Evolutionary conservation across 306 rosid genomes (phyloP).

Genomic region (Begonia peltatifolia): DNA sequence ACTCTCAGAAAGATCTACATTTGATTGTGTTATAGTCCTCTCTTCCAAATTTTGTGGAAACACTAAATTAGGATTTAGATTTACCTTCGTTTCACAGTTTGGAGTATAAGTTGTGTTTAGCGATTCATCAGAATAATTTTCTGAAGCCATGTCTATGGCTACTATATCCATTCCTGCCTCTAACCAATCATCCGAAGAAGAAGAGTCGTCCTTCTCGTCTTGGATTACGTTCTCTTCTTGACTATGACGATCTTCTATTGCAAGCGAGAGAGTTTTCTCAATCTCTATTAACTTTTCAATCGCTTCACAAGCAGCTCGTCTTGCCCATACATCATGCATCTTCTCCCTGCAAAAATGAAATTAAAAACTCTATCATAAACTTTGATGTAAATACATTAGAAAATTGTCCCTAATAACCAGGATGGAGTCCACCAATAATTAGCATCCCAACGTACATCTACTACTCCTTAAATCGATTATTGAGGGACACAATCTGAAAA

Average conservation of each 20-base stretch:
- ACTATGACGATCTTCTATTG: conserved; percentile 13
- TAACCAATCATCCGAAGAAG: conserved; percentile 12
- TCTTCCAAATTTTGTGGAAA: conserved; percentile 6
- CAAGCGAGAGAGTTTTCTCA: conserved; percentile 25
- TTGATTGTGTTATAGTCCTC: conserved; percentile 5
- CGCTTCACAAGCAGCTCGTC: conserved; percentile 28
- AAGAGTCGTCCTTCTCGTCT: conserved; percentile 16
- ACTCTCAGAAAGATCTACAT: not conserved
- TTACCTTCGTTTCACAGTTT: conserved; percentile 4
- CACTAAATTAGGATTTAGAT: conserved; percentile 7
- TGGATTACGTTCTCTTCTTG: conserved; percentile 16
- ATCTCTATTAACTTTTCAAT: conserved; percentile 42
- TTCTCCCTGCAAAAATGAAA: conserved; percentile 23
- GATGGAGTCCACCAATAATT: no score
- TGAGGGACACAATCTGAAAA: no score
- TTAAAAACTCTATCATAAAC: no score
- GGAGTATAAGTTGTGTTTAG: conserved; percentile 5
- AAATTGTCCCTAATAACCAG: no score
- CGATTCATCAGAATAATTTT: not conserved
- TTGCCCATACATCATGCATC: conserved; percentile 30
- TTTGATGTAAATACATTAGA: no score
- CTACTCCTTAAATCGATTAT: no score
- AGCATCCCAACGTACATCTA: no score
- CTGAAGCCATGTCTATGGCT: conserved; percentile 8
- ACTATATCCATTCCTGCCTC: conserved; percentile 1